Evolutionary conservation across 305 asterid species (phyloP), one percentile per base, ranked within the genome.

Genomic region (Solanum aculeatissimum): DNA sequence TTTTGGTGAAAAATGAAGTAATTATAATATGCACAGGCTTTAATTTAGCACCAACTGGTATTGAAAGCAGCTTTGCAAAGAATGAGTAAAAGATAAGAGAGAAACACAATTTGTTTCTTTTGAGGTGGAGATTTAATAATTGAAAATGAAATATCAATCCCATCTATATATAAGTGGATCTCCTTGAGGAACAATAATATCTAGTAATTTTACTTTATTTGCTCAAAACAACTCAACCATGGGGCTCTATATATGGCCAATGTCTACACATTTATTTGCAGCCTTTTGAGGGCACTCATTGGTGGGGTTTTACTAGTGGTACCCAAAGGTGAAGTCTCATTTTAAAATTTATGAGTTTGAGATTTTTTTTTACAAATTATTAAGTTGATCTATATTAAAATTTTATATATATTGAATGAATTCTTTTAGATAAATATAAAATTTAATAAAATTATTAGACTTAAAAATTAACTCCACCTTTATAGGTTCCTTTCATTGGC

Each of bases 211-310:
- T 49, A 75, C 82, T 77, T 77, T 77, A 77, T 77, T 77, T 77
- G 29, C 82, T 77, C 65, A 51, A 51, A 77, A 49, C 65, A 77
- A 77, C 82, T 77, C 82, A 77, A 77, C 82, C 82, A 77, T 77
- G 65, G 81, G 45, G 11, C 82, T 77, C 82, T 77, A 27, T 77
- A 51, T 77, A 77, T 77, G 82, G 6, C 45, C 65, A 49, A 77
- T 77, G 82, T 45, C 60, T 77, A 77, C 62, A 49, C 63, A 77
- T 77, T 77, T 77, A 27, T 29, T 77, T 77, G 65, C 82, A 77
- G 47, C 63, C 82, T 51, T 77, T 77, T 27, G 27, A 51, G 51
- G 80, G 79, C 79, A n/a, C 19, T 40, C 79, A 70, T 40, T 75
- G 3, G 27, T 51, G 82, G 63, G 82, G 45, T 49, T 75, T 49